Evolutionary conservation across 768 basidiomycete genomes (phyloP), one percentile per base, ranked within the genome.

Genomic region (Pleurotus tuber-regium): DNA sequence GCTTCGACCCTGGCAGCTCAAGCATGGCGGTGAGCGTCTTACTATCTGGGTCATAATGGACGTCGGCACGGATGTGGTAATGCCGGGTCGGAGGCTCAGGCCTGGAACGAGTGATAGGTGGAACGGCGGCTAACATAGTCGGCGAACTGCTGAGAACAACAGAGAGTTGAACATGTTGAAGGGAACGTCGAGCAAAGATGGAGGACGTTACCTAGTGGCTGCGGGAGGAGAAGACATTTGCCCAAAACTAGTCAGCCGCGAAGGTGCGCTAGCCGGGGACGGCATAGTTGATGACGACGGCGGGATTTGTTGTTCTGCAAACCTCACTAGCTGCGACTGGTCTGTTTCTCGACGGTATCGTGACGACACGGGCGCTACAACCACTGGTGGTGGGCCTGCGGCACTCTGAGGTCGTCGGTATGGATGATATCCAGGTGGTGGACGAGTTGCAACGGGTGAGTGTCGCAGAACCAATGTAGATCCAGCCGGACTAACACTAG

Each of bases 1-100:
- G 78, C 61, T 75, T 77, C 62, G 87, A 70, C 36, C 87, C 87
- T 3, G 87, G 87, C 25, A 89, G 70, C 66, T 89, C 86, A 61
- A 87, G 76, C 68, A 81, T 72, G 46, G 80, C 82, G 52, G 74
- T 76, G 59, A 87, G 67, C 31, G 73, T 61, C 63, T 74, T 73
- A 44, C 74, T 77, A 28, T 73, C 70, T 30, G 63, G 57, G 61
- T 83, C 76, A 69, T 80, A 85, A 61, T 78, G 72, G 46, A 83
- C 67, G 66, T 89, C 87, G 25, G 80, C 71, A 58, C 83, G 80
- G 54, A 86, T 80, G 55, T 71, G 61, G 59, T 75, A 74, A 28
- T 67, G 67, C n/a, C 58, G 67, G 35, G 21, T 30, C 9, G 55
- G 10, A 29, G 61, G 41, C 16, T 62, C 35, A 58, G 61, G 25